Base-by-base conservation (phyloP, 2,329 filamentous ascomycete genomes). In the Ceratocystis albifundus region DNA sequence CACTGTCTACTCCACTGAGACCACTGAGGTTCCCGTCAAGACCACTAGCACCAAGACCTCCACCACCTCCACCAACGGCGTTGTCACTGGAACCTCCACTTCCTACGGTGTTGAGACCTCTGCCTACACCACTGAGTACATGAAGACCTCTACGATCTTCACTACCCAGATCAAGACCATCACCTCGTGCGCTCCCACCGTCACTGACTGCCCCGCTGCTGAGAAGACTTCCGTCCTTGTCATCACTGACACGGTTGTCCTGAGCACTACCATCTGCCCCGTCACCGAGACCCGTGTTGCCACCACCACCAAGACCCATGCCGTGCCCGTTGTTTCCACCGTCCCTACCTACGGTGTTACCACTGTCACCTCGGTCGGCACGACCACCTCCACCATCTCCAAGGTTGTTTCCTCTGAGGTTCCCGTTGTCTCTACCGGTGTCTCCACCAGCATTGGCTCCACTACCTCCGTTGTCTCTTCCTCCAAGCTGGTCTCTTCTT, bases 241-340 rank as follows among this genome's bases (percentile, higher is more conserved):
- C 36, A 75, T 81, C 65, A 83, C 82, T 2, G 77, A 82, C 67
- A 83, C 80, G 5, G 72, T 87, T 68, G 75, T 83, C 61, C 71
- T 84, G 62, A 82, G 80, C 63, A 86, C 84, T 69, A 86, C 84
- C 50, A 73, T 85, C 72, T 85, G 82, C 79, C 83, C 82, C 25
- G 80, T 84, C 68, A 83, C 81, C n/a, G 80, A 79, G 76, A 83
- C 80, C 53, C 72, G 77, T 70, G 80, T 59, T 32, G 55, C 55
- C 28, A 67, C 78, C 28, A 71, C 76, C 67, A 77, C 76, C 48
- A 73, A 72, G 48, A 68, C 73, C 41, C 69, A 74, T 70, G 71
- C 70, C 68, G 72, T 70, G 67, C 70, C 70, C 71, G 53, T 62
- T 10, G 59, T 65, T 44, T 57, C 57, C 12, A 65, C 65, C 48